Evolutionary conservation across 139 green algal genomes (phyloP), one percentile per base, ranked within the genome.

Genomic region (Chlorella sp.): DNA sequence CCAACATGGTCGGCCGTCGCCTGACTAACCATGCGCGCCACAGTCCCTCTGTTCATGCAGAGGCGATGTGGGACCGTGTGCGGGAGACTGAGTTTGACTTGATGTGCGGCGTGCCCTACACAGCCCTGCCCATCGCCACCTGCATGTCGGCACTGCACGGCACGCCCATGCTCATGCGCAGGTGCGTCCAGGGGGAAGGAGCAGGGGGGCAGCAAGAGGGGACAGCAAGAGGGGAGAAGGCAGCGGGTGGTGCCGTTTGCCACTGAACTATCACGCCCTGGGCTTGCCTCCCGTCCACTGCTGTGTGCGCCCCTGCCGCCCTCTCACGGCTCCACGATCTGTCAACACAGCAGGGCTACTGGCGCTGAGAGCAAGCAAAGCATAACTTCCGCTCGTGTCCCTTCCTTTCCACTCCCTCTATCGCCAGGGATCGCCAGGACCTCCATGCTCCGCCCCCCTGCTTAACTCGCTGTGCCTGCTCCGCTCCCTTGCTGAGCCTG

Each of bases 51-150:
- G 39, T 18, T 19, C 37, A 3, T 36, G 32, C 68, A 88, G 84
- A 98, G 77, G 94, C 97, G 81, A 99, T 99, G 96, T 99, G 96
- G 96, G 93, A 93, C 39, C 86, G 91, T 1, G 93, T 98, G 15
- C 53, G 92, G 53, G 92, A 93, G 64, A 53, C 80, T 15, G 91
- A 92, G 30, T 99, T 99, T 93, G 97, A 99, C 91, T 95, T 98
- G 81, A 98, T 99, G 88, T 99, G 98, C 91, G 98, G 98, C 73
- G 98, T 99, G 90, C 98, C 98, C 28, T 99, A 99, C 96, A 99
- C 98, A 5, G 98, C 98, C 0, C 95, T 99, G 75, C 98, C 98
- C 88, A 99, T 99, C 87, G 98, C 98, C 60, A 99, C 98, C 40
- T 96, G 92, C 93, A 99, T 99, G 95, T 96, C 94, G 0, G 94